Evolutionary conservation across 306 rosid genomes (phyloP).

Genomic region (Mucuna pruriens): DNA sequence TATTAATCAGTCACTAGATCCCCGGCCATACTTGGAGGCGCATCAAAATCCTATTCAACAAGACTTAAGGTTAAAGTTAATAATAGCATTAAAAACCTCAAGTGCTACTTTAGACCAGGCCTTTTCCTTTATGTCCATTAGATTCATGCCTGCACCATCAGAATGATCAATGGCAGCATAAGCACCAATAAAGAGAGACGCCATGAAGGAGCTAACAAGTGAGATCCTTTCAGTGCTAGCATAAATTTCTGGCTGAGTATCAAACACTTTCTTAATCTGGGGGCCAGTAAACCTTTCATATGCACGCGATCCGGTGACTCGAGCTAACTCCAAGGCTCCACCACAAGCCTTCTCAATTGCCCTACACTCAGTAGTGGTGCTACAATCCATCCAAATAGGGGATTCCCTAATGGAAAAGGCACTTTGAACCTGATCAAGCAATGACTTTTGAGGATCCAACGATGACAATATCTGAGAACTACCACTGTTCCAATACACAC

Average conservation of each 20-base stretch:
- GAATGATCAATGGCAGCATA: constrained; percentile 89
- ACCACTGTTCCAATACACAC: constrained; percentile 92
- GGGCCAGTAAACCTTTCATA: constrained; percentile 91
- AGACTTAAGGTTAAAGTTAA: not conserved
- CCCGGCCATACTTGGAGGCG: not conserved
- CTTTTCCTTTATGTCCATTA: constrained; percentile 82
- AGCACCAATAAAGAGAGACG: constrained; percentile 73
- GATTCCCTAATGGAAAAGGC: constrained; percentile 76
- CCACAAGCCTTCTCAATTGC: constrained; percentile 86
- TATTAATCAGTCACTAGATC: not conserved
- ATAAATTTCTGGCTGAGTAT: constrained; percentile 67
- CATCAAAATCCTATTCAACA: not conserved
- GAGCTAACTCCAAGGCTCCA: constrained; percentile 83
- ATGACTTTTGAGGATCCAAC: constrained; percentile 64
- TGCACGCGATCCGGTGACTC: constrained; percentile 81
- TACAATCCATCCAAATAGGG: constrained; percentile 95
- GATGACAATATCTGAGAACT: constrained; percentile 66
- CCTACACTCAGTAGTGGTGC: constrained; percentile 84
- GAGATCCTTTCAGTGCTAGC: constrained; percentile 87
- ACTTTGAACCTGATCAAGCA: constrained; percentile 64
- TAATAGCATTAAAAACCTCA: constrained; percentile 58
- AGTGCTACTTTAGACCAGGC: constrained; percentile 72
- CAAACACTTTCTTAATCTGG: constrained; percentile 81
- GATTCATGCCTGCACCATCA: constrained; percentile 96
- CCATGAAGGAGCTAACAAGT: constrained; percentile 94